Base-by-base conservation (phyloP, 192 early-diverging fungal species). In the Linnemannia elongata region DNA sequence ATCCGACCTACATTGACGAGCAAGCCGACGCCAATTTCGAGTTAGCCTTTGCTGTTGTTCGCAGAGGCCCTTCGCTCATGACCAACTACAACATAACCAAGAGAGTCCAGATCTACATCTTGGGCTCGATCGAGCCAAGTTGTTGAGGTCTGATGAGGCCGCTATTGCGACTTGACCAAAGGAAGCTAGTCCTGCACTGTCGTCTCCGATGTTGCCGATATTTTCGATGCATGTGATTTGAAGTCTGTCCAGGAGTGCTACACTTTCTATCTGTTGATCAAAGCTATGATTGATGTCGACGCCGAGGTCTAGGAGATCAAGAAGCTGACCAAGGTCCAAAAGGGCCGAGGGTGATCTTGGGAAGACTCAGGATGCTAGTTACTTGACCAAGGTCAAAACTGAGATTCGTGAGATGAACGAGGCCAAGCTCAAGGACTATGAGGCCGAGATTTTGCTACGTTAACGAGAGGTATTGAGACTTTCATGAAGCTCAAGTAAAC, bases 161-260 rank as follows among this genome's bases (percentile, higher is more conserved):
- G 92, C 94, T 57, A 95, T 98, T 84, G 80, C 76, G 6, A 91
- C 18, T 90, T 98, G 77, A 91, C 93, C 80, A 96, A 96, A 90
- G 94, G 95, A 60, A 91, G 92, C 75, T 93, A 94, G 82, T 91
- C 91, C 15, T 85, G 97, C 70, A 91, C 90, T 27, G 91, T 95
- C 20, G 74, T 98, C 35, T 78, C 87, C 12, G 79, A 90, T 30
- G 77, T 78, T 17, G 89, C 93, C 42, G 44, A 90, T 20, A 90
- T 91, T 12, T 97, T 97, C 38, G 93, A 92, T 24, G 97, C 96
- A 44, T 98, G 97, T 57, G 96, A 96, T 13, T 91, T 95, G n/a
- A 63, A 89, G 47, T 92, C 94, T 20, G 82, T 97, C 57, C 92
- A 88, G 63, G 95, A 96, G 38, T 95, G 96, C 47, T 89, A 91